Percentiles rank a stretch among this genome's conserved stretches.
phyloP scores from a whole-genome alignment of 2,329 filamentous ascomycete genomes.

The Neurospora sp. region DNA sequence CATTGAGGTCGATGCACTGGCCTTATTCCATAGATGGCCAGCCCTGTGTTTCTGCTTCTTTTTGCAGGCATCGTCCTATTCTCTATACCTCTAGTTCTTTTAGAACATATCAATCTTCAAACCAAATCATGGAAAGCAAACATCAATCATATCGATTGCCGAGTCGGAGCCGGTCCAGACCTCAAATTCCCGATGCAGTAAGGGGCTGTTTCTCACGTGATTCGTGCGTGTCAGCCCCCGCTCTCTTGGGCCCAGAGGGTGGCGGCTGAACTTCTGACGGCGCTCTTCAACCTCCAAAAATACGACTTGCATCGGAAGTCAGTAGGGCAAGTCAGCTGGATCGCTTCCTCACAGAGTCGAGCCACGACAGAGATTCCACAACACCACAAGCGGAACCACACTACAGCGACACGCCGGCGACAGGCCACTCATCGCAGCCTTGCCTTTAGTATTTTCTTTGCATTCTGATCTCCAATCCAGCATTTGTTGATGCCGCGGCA shows the following conservation, averaged over 20 bases:
- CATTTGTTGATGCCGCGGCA: constrained; percentile 11
- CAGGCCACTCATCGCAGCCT: background rate
- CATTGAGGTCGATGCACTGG: background rate
- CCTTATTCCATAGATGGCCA: background rate
- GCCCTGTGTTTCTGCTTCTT: background rate
- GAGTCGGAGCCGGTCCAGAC: background rate
- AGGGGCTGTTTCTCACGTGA: background rate
- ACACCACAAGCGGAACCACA: background rate
- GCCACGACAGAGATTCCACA: background rate
- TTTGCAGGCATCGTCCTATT: background rate
- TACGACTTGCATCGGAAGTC: background rate
- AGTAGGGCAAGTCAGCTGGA: background rate
- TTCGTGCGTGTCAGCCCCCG: background rate
- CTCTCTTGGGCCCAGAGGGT: background rate
- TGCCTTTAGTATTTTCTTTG: background rate
- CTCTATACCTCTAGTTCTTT: background rate
- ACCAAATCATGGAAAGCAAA: background rate
- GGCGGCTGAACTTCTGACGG: background rate
- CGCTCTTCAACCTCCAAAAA: background rate
- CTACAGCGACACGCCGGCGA: background rate
- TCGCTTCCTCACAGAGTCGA: background rate
- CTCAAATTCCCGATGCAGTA: background rate
- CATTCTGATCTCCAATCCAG: background rate
- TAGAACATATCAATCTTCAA: background rate
- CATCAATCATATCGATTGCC: background rate